Base-by-base conservation (phyloP, 176 grass and related monocot species). In the Musa schizocarpa region DNA sequence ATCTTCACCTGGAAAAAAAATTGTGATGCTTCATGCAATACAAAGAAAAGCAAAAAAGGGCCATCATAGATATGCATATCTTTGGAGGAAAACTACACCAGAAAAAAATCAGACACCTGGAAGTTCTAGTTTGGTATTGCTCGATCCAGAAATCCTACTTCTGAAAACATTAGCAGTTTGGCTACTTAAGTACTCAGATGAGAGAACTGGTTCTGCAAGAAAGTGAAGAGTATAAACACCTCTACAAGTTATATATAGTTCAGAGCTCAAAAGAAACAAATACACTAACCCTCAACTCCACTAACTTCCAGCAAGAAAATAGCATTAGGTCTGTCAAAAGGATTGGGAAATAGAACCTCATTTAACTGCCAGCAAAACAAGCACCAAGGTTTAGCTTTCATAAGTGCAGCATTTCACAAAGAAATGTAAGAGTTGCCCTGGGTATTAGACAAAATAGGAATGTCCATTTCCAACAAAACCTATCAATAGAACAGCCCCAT, bases 251-350 rank as follows among this genome's bases (percentile, higher is more conserved):
- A 67, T 53, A 74, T 26, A 63, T 52, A 62, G n/a, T 77, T 54
- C 49, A 61, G 63, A 34, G 69, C 51, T 50, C 5, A 11, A 48
- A 1, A 10, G 65, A 50, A 74, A 73, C 0, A 34, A 70, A 77
- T 65, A 77, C 85, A 98, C 58, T 65, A 16, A 77, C 95, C 90
- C 77, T 87, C 50, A 65, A 86, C 68, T 78, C 86, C 82, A 69
- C 73, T 75, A 9, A 98, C 72, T 91, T 98, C 86, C 57, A 98
- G 66, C 73, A 98, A 68, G 73, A 98, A 86, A 75, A 93, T 85
- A 75, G 90, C 90, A 74, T 71, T 80, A 0, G 95, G 95, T 51
- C 84, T 90, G 68, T 89, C 80, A 74, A 98, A 98, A 22, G 90
- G 95, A 48, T 98, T 91, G 17, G 95, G 88, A 63, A 74, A 74